A percentile compares a stretch with the other conserved stretches of the same genome.
phyloP scores from a whole-genome alignment of 2,329 filamentous ascomycete genomes.

The Paramyrothecium sp. region DNA sequence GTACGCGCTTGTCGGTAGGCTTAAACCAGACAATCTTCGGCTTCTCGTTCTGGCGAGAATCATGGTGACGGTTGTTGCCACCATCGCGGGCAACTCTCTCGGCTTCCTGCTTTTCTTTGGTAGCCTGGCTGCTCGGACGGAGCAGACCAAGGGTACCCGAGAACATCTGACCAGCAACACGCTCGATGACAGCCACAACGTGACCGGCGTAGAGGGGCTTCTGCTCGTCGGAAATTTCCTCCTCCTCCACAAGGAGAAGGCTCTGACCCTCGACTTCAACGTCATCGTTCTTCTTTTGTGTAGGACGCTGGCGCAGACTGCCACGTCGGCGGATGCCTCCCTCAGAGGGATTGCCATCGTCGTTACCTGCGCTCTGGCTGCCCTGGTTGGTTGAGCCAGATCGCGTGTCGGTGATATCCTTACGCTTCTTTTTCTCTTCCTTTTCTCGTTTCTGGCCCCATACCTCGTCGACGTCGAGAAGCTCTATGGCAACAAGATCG shows the following conservation, averaged over 20 bases:
- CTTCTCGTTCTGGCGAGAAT: conserved; percentile 83
- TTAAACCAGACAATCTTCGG: conserved; percentile 99
- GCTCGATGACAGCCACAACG: conserved; percentile 95
- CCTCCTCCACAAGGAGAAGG: conserved; percentile 92
- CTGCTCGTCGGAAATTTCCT: conserved; percentile 97
- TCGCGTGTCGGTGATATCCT: conserved; percentile 93
- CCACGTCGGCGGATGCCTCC: conserved; percentile 89
- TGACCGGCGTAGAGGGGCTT: conserved; percentile 97
- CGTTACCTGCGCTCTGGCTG: conserved; percentile 60
- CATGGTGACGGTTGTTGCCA: conserved; percentile 65
- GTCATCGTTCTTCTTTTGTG: conserved; percentile 99
- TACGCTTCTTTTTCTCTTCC: conserved; percentile 99
- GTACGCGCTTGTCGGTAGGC: conserved; percentile 97
- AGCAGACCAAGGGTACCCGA: conserved; percentile 92
- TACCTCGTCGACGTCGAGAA: conserved; percentile 96
- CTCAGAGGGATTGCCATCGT: conserved; percentile 64
- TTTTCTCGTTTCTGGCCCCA: conserved; percentile 99
- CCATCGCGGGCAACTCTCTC: conserved; percentile 91
- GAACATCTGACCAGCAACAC: conserved; percentile 98
- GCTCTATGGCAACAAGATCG: conserved; percentile 91
- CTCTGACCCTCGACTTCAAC: conserved; percentile 98
- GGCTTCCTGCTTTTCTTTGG: conserved; percentile 98
- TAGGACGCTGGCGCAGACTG: conserved; percentile 92
- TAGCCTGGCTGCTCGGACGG: conserved; percentile 95
- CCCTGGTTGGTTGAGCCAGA: conserved; percentile 72